A percentile compares a stretch with the other conserved stretches of the same genome.
phyloP scores from a whole-genome alignment of 2,329 filamentous ascomycete species.

The Aspergillus brasiliensis region DNA sequence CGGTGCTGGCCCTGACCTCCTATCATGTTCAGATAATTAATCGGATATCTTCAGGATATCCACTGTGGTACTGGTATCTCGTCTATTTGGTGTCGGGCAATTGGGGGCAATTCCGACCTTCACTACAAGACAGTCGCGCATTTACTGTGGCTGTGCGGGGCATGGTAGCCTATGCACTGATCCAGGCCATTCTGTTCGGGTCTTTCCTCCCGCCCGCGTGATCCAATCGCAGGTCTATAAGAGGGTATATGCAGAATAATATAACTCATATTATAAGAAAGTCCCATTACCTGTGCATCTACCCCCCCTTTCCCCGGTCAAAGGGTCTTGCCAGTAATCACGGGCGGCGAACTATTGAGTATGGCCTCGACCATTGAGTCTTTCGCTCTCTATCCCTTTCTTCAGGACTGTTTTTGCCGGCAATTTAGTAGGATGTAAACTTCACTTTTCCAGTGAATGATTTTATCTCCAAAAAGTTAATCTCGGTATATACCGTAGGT shows the following conservation, averaged over 20 bases:
- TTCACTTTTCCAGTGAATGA: no score
- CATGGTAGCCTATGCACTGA: conserved; percentile 77
- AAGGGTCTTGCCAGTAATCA: no score
- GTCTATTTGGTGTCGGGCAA: conserved; percentile 48
- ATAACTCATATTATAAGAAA: neutral
- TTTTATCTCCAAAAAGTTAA: no score
- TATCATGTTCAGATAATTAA: conserved; percentile 96
- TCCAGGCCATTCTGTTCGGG: conserved; percentile 83
- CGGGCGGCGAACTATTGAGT: no score
- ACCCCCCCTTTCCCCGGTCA: no score
- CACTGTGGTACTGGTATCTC: conserved; percentile 85
- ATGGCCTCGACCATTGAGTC: no score
- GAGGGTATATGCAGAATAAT: neutral
- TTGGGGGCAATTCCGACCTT: conserved; percentile 14
- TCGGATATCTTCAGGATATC: conserved; percentile 82
- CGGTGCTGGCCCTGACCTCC: conserved; percentile 69
- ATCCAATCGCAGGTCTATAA: neutral
- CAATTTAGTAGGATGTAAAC: no score
- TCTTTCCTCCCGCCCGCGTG: conserved; percentile 89
- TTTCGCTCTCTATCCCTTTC: no score
- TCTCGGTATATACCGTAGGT: no score
- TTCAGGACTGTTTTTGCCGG: no score
- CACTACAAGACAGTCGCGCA: conserved; percentile 19
- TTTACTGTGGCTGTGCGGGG: conserved; percentile 57
- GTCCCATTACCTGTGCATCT: no score